A percentile compares a stretch with the other conserved stretches of the same genome.
Evolutionary conservation across 164 flowering plant species (phyloP).

Genomic region (Stephania yunnanensis): DNA sequence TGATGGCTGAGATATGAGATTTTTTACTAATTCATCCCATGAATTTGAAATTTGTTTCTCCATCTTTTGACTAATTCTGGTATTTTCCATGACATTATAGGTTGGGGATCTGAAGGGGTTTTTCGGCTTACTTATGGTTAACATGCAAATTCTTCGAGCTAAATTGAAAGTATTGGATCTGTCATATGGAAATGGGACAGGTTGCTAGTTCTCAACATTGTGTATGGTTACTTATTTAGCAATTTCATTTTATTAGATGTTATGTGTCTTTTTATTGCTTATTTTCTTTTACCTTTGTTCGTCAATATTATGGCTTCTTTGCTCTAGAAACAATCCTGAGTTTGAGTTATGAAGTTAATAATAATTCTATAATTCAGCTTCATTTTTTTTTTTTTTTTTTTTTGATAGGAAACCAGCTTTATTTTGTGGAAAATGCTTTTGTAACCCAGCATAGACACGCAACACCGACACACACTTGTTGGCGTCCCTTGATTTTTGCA

Average conservation of each 20-base stretch:
- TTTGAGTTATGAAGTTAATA: background rate
- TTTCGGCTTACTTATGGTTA: slow-evolving; percentile 72
- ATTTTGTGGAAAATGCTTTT: no score
- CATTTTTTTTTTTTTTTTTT: no score
- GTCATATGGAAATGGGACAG: slow-evolving; percentile 77
- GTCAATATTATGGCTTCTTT: background rate
- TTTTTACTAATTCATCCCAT: background rate
- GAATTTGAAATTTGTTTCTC: background rate
- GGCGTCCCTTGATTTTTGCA: no score
- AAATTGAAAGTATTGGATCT: slow-evolving; percentile 74
- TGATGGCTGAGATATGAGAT: background rate
- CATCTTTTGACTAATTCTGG: background rate
- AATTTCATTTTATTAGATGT: no score
- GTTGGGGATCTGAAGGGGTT: slow-evolving; percentile 87
- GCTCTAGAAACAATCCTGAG: background rate
- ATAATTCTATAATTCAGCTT: background rate
- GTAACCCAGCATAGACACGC: no score
- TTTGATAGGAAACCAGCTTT: no score
- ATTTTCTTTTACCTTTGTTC: background rate
- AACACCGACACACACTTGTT: no score
- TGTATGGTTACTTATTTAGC: background rate
- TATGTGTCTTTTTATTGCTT: background rate
- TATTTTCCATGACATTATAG: slow-evolving; percentile 34
- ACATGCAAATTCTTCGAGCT: slow-evolving; percentile 64
- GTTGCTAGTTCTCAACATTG: slow-evolving; percentile 24